Evolutionary conservation across 495 filamentous ascomycete genomes (phyloP), one percentile per base, ranked within the genome.

Genomic region (Astrothelium macrocarpum): DNA sequence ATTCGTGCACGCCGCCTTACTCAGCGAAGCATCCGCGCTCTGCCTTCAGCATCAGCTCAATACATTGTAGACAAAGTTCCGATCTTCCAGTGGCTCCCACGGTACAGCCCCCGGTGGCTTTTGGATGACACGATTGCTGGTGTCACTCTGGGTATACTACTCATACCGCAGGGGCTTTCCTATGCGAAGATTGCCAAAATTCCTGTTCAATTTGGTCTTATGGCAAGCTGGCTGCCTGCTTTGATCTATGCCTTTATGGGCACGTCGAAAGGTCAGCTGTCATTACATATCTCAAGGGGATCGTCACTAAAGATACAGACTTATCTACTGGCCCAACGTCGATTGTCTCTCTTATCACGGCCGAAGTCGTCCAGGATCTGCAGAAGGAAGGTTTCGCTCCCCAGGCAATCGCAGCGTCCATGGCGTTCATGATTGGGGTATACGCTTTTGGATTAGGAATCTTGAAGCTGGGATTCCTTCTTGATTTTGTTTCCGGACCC

Each of bases 161-260:
- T 82, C 53, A 79, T 82, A 45, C 79, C 80, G 4, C 79, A 82
- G 62, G 76, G 74, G 12, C 63, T 82, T 32, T 77, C 78, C 0
- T 81, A 81, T 66, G 79, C 80, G 2, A 81, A 81, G 63, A 78
- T 81, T 62, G 79, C 80, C 4, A 80, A 74, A 0, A 80, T 81
- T 59, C 79, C 80, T 0, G 78, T 80, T 11, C 73, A 80, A 62
- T 77, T 79, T 71, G 79, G 79, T 12, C 76, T 84, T 20, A 78
- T 79, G 68, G 79, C 80, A 4, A 78, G 76, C 66, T 84, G 81
- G 81, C 66, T 82, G 25, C 80, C 81, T 1, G 73, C 77, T 18
- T 70, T 74, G 14, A 68, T 82, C 14, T 80, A 80, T 63, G 74
- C 79, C 2, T 74, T 84, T 46, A 82, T 84, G 78, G 81, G 80